phyloP scores from a whole-genome alignment of 352 stramenopile genomes.

The Phytophthora cajani region DNA sequence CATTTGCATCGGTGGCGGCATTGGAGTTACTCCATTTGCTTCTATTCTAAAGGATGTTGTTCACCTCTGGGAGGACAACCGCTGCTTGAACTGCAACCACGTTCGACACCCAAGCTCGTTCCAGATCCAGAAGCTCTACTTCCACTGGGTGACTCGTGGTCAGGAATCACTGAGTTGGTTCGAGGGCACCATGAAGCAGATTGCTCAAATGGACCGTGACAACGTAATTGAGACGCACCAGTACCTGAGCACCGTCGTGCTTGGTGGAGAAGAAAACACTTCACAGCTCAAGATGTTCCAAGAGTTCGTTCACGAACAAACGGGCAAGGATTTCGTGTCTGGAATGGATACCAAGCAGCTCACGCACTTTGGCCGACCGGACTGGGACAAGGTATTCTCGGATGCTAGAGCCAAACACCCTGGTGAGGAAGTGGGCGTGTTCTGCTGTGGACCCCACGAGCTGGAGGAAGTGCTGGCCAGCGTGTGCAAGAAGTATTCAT shows the following conservation, averaged over 20 bases:
- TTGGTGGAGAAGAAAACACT: constrained; percentile 62
- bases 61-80: constrained; percentile 71
- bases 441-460: constrained; percentile 76
- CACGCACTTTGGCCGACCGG: constrained; percentile 79
- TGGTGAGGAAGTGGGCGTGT: constrained; percentile 76
- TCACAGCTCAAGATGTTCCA: constrained; percentile 80
- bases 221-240: constrained; percentile 78
- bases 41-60: constrained; percentile 77
- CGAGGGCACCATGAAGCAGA: constrained; percentile 80
- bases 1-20: constrained; percentile 72
- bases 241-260: constrained; percentile 79
- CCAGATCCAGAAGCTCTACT: constrained; percentile 82
- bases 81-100: constrained; percentile 65
- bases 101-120: constrained; percentile 69
- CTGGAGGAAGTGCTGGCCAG: constrained; percentile 69
- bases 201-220: constrained; percentile 69
- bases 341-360: constrained; percentile 72
- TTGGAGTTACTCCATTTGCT: constrained; percentile 81
- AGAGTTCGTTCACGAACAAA: constrained; percentile 74
- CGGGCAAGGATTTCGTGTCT: constrained; percentile 76
- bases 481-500: constrained; percentile 71
- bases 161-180: constrained; percentile 84
- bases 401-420: constrained; percentile 46
- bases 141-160: constrained; percentile 79
- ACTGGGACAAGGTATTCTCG: constrained; percentile 77